Evolutionary conservation across 805 yeast species (phyloP).

Genomic region (Starmerella sp.): DNA sequence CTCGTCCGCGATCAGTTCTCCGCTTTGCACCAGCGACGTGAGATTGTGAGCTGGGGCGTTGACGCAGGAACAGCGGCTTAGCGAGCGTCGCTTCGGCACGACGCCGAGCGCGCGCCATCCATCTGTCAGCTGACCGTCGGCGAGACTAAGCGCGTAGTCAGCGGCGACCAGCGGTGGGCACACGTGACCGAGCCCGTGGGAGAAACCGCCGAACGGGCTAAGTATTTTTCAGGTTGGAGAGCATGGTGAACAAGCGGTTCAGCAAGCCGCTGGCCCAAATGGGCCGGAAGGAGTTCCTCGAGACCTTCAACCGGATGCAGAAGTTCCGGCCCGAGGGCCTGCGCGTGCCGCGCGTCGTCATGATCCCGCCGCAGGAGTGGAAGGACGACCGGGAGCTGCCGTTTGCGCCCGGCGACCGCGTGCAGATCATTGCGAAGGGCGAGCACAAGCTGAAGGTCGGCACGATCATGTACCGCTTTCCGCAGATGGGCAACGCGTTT

Average conservation of each 20-base stretch:
- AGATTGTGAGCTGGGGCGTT: too few species aligned
- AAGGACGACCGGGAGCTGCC: conserved; percentile 22
- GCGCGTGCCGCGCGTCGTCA: conserved; percentile 18
- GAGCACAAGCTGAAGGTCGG: conserved; percentile 64
- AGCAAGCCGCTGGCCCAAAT: conserved; percentile 17
- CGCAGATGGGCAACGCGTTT: conserved; percentile 46
- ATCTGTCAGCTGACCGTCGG: too few species aligned
- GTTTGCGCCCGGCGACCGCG: conserved; percentile 24
- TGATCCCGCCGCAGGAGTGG: conserved; percentile 15
- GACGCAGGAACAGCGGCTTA: too few species aligned
- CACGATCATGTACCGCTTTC: conserved; percentile 45
- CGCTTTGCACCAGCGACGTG: too few species aligned
- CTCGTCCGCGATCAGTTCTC: too few species aligned
- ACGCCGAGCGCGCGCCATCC: too few species aligned
- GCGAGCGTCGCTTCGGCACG: too few species aligned
- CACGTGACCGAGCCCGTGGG: neutral
- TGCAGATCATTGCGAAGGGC: conserved; percentile 35
- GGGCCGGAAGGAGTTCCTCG: conserved; percentile 22
- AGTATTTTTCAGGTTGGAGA: neutral
- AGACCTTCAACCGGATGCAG: conserved; percentile 14
- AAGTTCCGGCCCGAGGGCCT: conserved; percentile 20
- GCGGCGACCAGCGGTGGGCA: too few species aligned
- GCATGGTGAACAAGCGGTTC: conserved; percentile 21
- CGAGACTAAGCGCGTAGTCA: too few species aligned
- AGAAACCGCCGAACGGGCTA: neutral